These are phyloP conservation scores for Phytophthora pisi DNA, from an alignment of 352 stramenopile genomes.

Conservation along the genomic window DNA sequence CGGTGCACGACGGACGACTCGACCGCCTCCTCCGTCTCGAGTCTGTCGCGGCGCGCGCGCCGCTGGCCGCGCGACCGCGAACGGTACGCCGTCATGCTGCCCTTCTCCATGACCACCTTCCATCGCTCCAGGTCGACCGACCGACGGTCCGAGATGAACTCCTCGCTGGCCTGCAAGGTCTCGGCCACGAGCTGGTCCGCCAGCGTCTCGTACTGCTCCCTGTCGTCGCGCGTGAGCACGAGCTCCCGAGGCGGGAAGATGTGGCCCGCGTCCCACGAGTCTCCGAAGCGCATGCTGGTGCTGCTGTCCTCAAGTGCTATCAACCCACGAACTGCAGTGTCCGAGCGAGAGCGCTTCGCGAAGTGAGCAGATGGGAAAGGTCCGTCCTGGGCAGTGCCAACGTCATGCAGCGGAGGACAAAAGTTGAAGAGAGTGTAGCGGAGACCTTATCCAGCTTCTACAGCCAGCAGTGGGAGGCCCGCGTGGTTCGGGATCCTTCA, in stretches of 20 bases:
- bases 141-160: slow-evolving; percentile 26
- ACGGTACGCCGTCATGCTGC: slow-evolving; percentile 36
- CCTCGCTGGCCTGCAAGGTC: slow-evolving; percentile 37
- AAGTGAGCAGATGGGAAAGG: slow-evolving; percentile 26
- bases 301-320: neutral
- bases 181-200: slow-evolving; percentile 41
- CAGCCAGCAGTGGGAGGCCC: slow-evolving; percentile 12
- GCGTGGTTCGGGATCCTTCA: slow-evolving; percentile 18
- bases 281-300: slow-evolving; percentile 33
- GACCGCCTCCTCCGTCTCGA: slow-evolving; percentile 30
- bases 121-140: slow-evolving; percentile 31
- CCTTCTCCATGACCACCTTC: slow-evolving; percentile 37
- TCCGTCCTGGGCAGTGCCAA: slow-evolving; percentile 22
- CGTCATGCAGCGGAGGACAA: slow-evolving; percentile 18
- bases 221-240: slow-evolving; percentile 27
- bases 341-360: slow-evolving; percentile 19
- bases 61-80: slow-evolving; percentile 13
- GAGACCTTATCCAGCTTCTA: slow-evolving; percentile 25
- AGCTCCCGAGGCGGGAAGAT: slow-evolving; percentile 37
- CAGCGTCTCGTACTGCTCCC: slow-evolving; percentile 30
- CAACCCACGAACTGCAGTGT: neutral
- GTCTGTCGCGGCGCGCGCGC: slow-evolving; percentile 13
- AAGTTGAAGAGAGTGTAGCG: slow-evolving; percentile 24
- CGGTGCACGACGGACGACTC: slow-evolving; percentile 32
- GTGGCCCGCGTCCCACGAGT: slow-evolving; percentile 42